Conservation (phyloP, 2,329 filamentous ascomycete species). For the Claviceps paspali region DNA sequence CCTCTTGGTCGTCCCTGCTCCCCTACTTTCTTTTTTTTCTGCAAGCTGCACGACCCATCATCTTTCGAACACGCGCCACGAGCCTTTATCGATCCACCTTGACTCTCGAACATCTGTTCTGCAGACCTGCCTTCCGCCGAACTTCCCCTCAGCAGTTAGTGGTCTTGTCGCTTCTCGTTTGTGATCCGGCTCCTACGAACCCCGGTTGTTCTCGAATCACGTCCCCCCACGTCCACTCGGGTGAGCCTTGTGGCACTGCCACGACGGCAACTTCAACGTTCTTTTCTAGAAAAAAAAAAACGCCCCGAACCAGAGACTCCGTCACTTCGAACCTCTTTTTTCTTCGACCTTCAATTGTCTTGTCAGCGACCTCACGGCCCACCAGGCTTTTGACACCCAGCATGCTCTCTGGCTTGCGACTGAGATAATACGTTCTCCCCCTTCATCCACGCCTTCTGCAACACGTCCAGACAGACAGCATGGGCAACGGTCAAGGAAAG, state of each 20-base stretch:
- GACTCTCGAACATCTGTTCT: neutral
- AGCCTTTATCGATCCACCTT: neutral
- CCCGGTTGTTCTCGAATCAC: slow-evolving; percentile 4
- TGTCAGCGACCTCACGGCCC: neutral
- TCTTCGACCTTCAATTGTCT: neutral
- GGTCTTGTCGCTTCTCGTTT: neutral
- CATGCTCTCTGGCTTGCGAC: slow-evolving; percentile 12
- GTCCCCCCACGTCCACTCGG: neutral
- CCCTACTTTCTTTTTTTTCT: neutral
- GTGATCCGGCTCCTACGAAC: neutral
- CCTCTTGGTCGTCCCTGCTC: neutral
- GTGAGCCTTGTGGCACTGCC: neutral
- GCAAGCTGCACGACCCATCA: neutral
- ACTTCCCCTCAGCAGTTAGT: neutral
- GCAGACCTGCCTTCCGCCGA: neutral
- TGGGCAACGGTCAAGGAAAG: slow-evolving; percentile 95
- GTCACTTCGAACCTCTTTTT: too few species aligned
- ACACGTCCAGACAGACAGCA: slow-evolving; percentile 47
- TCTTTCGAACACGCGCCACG: neutral
- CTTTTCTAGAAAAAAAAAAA: too few species aligned
- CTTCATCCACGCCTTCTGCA: slow-evolving; percentile 12
- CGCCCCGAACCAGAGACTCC: too few species aligned
- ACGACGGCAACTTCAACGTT: neutral
- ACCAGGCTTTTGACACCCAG: slow-evolving; percentile 8
- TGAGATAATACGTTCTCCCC: slow-evolving; percentile 11